Base-by-base conservation (phyloP, 352 stramenopile genomes). In the Phytophthora parvispora region DNA sequence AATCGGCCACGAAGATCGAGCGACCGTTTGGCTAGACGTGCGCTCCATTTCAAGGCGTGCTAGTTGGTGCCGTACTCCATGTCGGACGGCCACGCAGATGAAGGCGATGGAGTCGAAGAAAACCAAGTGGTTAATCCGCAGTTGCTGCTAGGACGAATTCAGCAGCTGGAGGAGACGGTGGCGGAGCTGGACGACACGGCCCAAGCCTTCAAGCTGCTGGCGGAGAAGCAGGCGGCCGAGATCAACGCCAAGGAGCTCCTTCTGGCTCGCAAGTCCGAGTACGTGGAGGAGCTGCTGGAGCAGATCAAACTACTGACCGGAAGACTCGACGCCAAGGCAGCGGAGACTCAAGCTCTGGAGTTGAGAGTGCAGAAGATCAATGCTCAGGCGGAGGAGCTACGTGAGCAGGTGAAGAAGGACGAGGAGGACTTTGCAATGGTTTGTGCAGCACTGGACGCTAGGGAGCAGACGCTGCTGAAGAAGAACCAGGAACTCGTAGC, bases 401-500 rank as follows among this genome's bases (percentile, higher is more conserved):
- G 74, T 4, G 64, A 83, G 12, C 83, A 92, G 54, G 58, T 91
- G 47, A 60, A 74, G 6, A 88, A 84, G n/a, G 74, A 90, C 20
- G 87, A 95, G 57, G 80, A 90, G 7, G 85, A 92, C 4, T 92
- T 93, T 45, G 59, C 72, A 3, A 85, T 91, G 80, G 58, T 92
- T 16, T 76, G 71, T n/a, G 72, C 87, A 3, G 78, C 78, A 15
- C 59, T 90, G 24, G 81, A 87, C 29, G 71, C 76, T 13, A 80
- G 87, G 61, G 83, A 92, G 52, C 64, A 82, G 12, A 75, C 73
- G 22, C 38, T 91, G 13, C 47, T 42, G 0, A 80, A 80, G 45
- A 79, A 82, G 36, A 74, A 71, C 9, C 58, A 66, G 16, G 80
- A 91, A 22, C 56, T 90, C 7, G 49, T 64, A 9, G 20, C 27